These are phyloP conservation scores for Fusarium continuum DNA, from an alignment of 2,329 filamentous ascomycete genomes.

Conservation along the genomic window DNA sequence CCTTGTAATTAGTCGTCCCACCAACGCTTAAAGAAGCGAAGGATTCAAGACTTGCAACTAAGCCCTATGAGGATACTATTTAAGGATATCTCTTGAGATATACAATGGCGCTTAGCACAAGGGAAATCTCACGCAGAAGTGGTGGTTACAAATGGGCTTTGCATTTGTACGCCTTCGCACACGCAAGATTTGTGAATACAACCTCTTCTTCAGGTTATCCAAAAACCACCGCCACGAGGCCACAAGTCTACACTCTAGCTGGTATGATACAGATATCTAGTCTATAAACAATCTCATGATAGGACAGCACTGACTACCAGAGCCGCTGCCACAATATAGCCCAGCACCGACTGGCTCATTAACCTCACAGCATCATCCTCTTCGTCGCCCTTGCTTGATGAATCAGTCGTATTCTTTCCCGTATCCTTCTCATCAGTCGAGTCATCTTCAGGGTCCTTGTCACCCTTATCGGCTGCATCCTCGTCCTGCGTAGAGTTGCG, in stretches of 20 bases:
- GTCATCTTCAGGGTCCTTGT: not conserved
- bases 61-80: too few species aligned
- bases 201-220: too few species aligned
- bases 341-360: constrained; percentile 1
- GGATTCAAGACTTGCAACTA: not conserved
- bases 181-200: too few species aligned
- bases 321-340: constrained; percentile 18
- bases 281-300: not conserved
- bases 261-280: not conserved
- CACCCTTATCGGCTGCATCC: not conserved
- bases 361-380: constrained; percentile 17
- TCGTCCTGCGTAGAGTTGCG: not conserved
- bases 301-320: constrained; percentile 3
- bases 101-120: too few species aligned
- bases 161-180: too few species aligned
- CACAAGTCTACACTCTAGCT: not conserved
- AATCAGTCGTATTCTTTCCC: not conserved
- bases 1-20: not conserved
- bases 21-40: not conserved
- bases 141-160: too few species aligned
- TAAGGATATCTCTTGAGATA: too few species aligned
- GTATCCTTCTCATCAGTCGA: not conserved
- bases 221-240: too few species aligned
- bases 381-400: constrained; percentile 16
- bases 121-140: too few species aligned